Percentiles rank a stretch among this genome's conserved stretches.
phyloP scores from a whole-genome alignment of 352 stramenopile genomes.

The Pythium phragmiticola region DNA sequence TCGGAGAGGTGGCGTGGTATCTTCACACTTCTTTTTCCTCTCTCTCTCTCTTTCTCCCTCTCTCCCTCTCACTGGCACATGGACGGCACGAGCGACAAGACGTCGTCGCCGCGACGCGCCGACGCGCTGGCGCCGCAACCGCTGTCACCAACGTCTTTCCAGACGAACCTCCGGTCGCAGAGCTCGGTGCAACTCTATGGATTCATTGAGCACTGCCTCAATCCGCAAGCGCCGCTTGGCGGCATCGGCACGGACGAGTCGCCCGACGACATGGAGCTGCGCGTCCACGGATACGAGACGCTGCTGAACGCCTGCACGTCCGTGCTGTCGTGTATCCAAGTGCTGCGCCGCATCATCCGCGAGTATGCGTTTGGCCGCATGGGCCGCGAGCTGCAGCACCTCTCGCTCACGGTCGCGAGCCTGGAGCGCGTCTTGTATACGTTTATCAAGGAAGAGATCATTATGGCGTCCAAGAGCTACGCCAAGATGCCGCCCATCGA shows the following conservation, averaged over 20 bases:
- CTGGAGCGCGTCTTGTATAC: conserved; percentile 86
- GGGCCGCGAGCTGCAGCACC: conserved; percentile 80
- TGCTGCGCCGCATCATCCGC: conserved; percentile 79
- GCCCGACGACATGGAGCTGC: conserved; percentile 66
- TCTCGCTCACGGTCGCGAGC: conserved; percentile 81
- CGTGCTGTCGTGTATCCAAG: conserved; percentile 73
- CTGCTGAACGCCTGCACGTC: conserved; percentile 65
- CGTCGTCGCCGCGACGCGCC: conserved; percentile 11
- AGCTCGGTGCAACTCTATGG: conserved; percentile 85
- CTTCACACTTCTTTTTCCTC: too few species aligned
- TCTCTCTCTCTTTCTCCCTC: background rate
- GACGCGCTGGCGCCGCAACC: background rate
- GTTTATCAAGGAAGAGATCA: conserved; percentile 89
- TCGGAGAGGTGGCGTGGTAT: too few species aligned
- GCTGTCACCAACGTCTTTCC: conserved; percentile 25
- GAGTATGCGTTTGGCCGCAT: conserved; percentile 82
- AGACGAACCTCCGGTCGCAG: conserved; percentile 53
- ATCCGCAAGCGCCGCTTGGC: background rate
- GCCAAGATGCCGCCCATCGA: conserved; percentile 50
- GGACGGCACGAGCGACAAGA: conserved; percentile 8
- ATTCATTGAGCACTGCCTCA: conserved; percentile 65
- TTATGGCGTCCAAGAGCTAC: conserved; percentile 75
- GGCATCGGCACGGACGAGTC: conserved; percentile 35
- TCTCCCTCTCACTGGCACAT: background rate
- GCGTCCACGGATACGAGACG: conserved; percentile 72